Conservation (phyloP, 2,329 filamentous ascomycete genomes). For the Lanzia echinophila region DNA sequence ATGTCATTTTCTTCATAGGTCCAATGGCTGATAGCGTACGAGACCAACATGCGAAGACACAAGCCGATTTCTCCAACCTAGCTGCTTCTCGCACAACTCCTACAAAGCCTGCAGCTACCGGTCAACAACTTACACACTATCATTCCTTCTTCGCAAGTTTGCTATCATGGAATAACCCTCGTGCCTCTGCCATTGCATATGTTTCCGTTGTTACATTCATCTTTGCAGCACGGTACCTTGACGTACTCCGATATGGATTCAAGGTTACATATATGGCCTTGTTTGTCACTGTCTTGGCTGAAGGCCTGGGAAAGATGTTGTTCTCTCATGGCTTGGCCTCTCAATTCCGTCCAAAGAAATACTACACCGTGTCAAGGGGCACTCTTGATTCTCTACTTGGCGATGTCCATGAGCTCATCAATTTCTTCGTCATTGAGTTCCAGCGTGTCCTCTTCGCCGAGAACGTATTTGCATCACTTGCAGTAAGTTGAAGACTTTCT, state of each 20-base stretch:
- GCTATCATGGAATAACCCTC: constrained; percentile 62
- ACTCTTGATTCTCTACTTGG: constrained; percentile 54
- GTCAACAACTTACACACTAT: constrained; percentile 60
- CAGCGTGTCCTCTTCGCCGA: constrained; percentile 64
- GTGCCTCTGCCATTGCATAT: constrained; percentile 61
- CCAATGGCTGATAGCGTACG: constrained; percentile 54
- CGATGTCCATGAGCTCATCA: constrained; percentile 61
- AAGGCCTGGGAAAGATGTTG: constrained; percentile 53
- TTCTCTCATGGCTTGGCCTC: constrained; percentile 56
- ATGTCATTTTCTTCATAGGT: constrained; percentile 34
- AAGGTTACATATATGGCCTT: constrained; percentile 60
- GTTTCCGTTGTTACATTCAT: constrained; percentile 50
- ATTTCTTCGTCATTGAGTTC: constrained; percentile 65
- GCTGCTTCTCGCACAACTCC: constrained; percentile 51
- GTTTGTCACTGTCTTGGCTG: constrained; percentile 52
- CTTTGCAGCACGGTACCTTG: constrained; percentile 58
- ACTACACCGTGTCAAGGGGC: constrained; percentile 59
- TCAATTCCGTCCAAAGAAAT: constrained; percentile 59
- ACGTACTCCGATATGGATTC: constrained; percentile 57
- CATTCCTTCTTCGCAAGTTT: constrained; percentile 65
- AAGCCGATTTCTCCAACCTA: constrained; percentile 50
- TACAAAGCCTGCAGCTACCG: constrained; percentile 47
- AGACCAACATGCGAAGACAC: constrained; percentile 49
- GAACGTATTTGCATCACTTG: constrained; percentile 53
- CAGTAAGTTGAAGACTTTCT: constrained; percentile 41